phyloP scores from a whole-genome alignment of 495 filamentous ascomycete species.

The Penicillium goetzii region DNA sequence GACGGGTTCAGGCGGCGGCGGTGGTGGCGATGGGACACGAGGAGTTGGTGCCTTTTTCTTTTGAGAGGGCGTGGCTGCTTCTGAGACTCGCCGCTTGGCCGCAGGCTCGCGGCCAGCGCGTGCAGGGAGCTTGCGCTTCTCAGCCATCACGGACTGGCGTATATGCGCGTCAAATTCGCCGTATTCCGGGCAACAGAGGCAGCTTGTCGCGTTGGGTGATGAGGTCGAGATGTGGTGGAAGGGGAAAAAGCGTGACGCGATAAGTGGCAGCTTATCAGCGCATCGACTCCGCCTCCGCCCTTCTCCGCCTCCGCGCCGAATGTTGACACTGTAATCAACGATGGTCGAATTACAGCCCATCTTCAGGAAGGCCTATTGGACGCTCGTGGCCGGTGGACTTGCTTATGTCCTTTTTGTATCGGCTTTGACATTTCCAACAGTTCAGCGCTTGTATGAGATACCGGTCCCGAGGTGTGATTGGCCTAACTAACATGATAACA shows the following conservation, averaged over 20 bases:
- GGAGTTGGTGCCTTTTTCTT: constrained; percentile 49
- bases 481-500: constrained; percentile 36
- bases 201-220: neutral
- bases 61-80: constrained; percentile 39
- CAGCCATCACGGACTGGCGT: constrained; percentile 39
- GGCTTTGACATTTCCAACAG: constrained; percentile 49
- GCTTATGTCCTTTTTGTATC: constrained; percentile 54
- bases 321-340: constrained; percentile 16
- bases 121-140: constrained; percentile 50
- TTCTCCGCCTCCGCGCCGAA: constrained; percentile 9
- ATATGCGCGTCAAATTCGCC: neutral
- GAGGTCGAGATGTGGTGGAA: constrained; percentile 16
- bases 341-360: constrained; percentile 51
- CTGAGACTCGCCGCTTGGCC: constrained; percentile 51
- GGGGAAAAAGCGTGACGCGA: constrained; percentile 35
- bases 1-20: constrained; percentile 37
- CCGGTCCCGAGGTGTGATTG: neutral
- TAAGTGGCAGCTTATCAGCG: constrained; percentile 26
- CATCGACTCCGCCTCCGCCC: constrained; percentile 15
- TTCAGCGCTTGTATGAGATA: constrained; percentile 55
- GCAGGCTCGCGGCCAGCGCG: constrained; percentile 54
- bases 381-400: constrained; percentile 53
- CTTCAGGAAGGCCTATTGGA: constrained; percentile 62
- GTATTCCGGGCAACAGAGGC: neutral
- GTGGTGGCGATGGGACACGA: constrained; percentile 32